These are phyloP conservation scores for Euptelea pleiosperma DNA, from an alignment of 164 flowering plant species.

Conservation along the genomic window DNA sequence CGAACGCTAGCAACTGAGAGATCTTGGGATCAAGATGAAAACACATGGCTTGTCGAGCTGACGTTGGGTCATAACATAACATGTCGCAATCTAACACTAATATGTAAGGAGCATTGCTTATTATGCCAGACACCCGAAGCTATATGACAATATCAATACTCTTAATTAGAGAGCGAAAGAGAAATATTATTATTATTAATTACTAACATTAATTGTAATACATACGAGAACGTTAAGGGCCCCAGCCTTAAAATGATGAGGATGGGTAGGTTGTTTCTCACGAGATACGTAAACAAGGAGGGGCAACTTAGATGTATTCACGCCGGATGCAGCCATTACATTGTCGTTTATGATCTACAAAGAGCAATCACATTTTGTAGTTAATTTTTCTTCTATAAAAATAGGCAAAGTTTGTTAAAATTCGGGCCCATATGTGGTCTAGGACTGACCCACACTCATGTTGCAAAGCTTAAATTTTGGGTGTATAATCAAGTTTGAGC, in stretches of 20 bases:
- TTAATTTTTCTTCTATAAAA: too few species aligned
- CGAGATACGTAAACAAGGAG: slow-evolving; percentile 13
- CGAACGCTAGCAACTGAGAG: slow-evolving; percentile 23
- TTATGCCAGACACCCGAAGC: slow-evolving; percentile 30
- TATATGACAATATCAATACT: too few species aligned
- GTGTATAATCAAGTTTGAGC: too few species aligned
- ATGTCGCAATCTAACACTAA: slow-evolving; percentile 38
- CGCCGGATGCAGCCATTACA: not conserved
- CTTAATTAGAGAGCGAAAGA: slow-evolving; percentile 7
- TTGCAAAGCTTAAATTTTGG: too few species aligned
- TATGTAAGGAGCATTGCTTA: slow-evolving; percentile 32
- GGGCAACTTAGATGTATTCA: slow-evolving; percentile 1
- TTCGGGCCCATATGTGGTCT: too few species aligned
- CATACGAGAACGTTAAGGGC: slow-evolving; percentile 16
- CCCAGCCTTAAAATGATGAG: slow-evolving; percentile 18
- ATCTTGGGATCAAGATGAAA: slow-evolving; percentile 32
- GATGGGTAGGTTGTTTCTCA: slow-evolving; percentile 10
- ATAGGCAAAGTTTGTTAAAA: too few species aligned
- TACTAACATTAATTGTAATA: too few species aligned
- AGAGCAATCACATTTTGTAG: too few species aligned
- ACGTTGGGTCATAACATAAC: slow-evolving; percentile 34
- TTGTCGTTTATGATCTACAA: not conserved
- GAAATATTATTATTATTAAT: too few species aligned
- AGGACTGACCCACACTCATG: too few species aligned
- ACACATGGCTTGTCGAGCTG: slow-evolving; percentile 38